Conservation (phyloP, 139 green algal genomes). For the Eudorina sp. region DNA sequence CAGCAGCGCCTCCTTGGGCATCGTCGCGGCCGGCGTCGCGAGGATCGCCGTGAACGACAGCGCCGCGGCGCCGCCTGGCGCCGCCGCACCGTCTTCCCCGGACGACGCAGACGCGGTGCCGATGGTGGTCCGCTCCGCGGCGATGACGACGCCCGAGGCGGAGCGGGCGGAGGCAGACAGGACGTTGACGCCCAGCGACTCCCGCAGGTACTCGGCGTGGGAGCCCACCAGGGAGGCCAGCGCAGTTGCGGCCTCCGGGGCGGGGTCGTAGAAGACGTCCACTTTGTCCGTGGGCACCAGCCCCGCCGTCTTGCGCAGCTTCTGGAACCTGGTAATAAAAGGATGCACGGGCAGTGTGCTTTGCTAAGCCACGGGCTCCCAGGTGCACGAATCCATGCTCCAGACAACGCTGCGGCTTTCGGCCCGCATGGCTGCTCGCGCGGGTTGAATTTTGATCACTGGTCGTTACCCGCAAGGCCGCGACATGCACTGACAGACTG, state of each 20-base stretch:
- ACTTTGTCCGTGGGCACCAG: constrained; percentile 81
- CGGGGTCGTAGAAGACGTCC: constrained; percentile 73
- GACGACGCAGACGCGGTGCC: constrained; percentile 15
- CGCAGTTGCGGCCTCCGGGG: constrained; percentile 6
- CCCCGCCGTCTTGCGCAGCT: constrained; percentile 93
- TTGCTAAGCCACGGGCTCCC: too few relatives aligned
- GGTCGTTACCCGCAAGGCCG: too few relatives aligned
- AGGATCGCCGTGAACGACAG: constrained; percentile 57
- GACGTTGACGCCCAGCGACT: constrained; percentile 69
- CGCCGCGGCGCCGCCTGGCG: neutral
- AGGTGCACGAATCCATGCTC: too few relatives aligned
- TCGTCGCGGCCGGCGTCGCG: constrained; percentile 34
- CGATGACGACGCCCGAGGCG: constrained; percentile 65
- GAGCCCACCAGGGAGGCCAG: constrained; percentile 27
- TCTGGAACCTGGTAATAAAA: constrained; percentile 84
- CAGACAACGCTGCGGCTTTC: too few relatives aligned
- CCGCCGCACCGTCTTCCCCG: neutral
- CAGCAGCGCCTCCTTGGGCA: neutral
- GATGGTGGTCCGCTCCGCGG: constrained; percentile 61
- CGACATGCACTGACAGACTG: too few relatives aligned
- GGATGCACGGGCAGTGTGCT: too few relatives aligned
- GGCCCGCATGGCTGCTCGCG: too few relatives aligned
- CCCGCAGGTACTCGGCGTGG: constrained; percentile 64
- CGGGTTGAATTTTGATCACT: too few relatives aligned
- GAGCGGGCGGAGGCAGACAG: constrained; percentile 60